Base-by-base conservation (phyloP, 371 early-diverging fungal genomes). In the Vittaforma corneae region DNA sequence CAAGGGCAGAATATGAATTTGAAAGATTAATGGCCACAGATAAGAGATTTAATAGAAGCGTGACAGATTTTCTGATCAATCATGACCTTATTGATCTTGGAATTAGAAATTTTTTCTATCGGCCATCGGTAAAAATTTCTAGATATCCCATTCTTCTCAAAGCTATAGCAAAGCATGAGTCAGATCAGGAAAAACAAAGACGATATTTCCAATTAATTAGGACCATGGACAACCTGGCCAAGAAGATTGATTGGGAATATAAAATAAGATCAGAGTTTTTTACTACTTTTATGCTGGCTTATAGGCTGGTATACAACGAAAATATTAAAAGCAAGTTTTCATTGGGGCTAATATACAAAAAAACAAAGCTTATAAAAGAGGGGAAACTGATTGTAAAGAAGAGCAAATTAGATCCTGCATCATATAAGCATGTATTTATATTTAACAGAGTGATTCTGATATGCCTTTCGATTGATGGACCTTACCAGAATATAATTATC, bases 81-180 rank as follows among this genome's bases (percentile, higher is more conserved):
- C 45, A 75, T 26, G 65, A 70, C 16, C 40, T 72, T 18, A 32
- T 54, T 38, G 47, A 72, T 44, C 50, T 79, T 29, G 79, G 77
- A 16, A 64, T 63, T n/a, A 65, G 62, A 38, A 60, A 79, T 53
- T 79, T 77, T 55, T 65, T 79, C 29, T 70, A 67, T 47, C 57
- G 79, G 33, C 77, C 79, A 18, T 63, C 62, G 9, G 59, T 51
- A 38, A 79, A 79, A 54, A 50, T 76, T 26, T 45, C 75, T 20
- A 52, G 79, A 53, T 75, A 75, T 53, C 70, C 75, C 1, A 42
- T 79, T 6, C 67, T 79, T 2, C 44, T 77, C 22, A 63, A 67
- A 38, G 75, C 77, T 2, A 68, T 79, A 14, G 20, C n/a, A 26
- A 79, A 79, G 66, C 46, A 71, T 47, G 75, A 70, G 26, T 33